Evolutionary conservation across 306 rosid genomes (phyloP).

Genomic region (Vigna trinervia): DNA sequence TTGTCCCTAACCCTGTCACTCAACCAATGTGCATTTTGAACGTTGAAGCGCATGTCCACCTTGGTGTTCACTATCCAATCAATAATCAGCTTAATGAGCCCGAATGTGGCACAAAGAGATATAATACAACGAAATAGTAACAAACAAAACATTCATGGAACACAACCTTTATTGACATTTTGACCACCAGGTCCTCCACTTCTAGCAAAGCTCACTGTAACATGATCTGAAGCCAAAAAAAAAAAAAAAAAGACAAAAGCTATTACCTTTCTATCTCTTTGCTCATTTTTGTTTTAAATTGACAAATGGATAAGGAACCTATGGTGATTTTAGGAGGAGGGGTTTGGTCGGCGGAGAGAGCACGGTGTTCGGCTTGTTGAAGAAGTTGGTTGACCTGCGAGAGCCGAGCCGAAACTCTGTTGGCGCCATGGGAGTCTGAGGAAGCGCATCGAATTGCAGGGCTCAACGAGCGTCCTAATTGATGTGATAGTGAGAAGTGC

Average conservation of each 20-base stretch:
- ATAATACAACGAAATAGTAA: neutral
- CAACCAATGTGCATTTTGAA: slow-evolving; percentile 79
- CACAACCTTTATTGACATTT: slow-evolving; percentile 86
- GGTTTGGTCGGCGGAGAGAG: slow-evolving; percentile 55
- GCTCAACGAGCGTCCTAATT: slow-evolving; percentile 34
- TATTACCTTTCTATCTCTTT: neutral
- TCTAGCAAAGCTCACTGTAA: slow-evolving; percentile 81
- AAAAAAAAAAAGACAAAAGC: neutral
- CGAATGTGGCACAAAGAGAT: neutral
- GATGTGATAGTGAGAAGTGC: slow-evolving; percentile 9
- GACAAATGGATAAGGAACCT: slow-evolving; percentile 50
- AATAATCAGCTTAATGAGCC: neutral
- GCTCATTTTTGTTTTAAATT: neutral
- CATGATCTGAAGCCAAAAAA: slow-evolving; percentile 63
- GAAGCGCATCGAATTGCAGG: slow-evolving; percentile 65
- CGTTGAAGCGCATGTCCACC: slow-evolving; percentile 99
- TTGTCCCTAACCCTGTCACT: slow-evolving; percentile 80
- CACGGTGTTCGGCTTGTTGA: slow-evolving; percentile 80
- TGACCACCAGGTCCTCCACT: slow-evolving; percentile 99
- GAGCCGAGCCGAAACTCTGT: slow-evolving; percentile 77
- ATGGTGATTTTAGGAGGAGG: slow-evolving; percentile 82
- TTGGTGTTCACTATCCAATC: slow-evolving; percentile 81
- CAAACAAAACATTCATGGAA: neutral
- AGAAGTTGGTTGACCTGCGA: slow-evolving; percentile 83
- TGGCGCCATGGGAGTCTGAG: slow-evolving; percentile 50